Conservation (phyloP, 495 filamentous ascomycete genomes). For the Penicillium angulare region DNA sequence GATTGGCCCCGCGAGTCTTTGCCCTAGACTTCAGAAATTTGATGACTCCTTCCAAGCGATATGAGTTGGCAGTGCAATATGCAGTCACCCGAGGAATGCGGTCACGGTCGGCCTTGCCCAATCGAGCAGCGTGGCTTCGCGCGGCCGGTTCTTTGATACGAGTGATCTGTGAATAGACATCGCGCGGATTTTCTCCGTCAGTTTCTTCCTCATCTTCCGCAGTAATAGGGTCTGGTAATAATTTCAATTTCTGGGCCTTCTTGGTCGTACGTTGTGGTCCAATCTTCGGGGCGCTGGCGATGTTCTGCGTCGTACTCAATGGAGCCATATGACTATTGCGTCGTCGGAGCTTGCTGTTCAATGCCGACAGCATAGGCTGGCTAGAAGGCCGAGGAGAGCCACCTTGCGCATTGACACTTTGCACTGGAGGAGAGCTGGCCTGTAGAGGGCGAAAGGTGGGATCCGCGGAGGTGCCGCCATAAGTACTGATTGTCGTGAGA, state of each 20-base stretch:
- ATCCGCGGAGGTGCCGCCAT: constrained; percentile 45
- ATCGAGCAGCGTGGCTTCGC: constrained; percentile 82
- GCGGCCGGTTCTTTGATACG: constrained; percentile 96
- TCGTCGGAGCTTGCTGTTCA: constrained; percentile 84
- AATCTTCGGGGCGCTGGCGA: constrained; percentile 67
- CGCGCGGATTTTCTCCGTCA: constrained; percentile 87
- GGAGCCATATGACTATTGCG: constrained; percentile 79
- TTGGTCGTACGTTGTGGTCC: constrained; percentile 94
- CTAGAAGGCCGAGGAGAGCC: constrained; percentile 35
- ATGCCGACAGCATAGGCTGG: constrained; percentile 71
- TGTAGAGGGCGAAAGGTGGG: constrained; percentile 45
- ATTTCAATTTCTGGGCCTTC: constrained; percentile 92
- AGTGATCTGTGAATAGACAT: constrained; percentile 93
- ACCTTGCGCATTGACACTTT: constrained; percentile 32
- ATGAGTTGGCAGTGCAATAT: constrained; percentile 90
- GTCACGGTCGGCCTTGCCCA: constrained; percentile 91
- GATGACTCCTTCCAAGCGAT: constrained; percentile 83
- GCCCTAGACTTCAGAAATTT: constrained; percentile 81
- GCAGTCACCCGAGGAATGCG: constrained; percentile 88
- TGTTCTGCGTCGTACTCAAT: constrained; percentile 37
- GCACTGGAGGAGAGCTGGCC: constrained; percentile 36
- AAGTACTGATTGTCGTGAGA: constrained; percentile 57
- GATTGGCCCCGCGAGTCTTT: constrained; percentile 71
- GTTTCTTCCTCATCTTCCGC: constrained; percentile 62
- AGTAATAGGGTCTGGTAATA: constrained; percentile 84